Conservation (phyloP, 75 land plant species). For the Larix kaempferi region DNA sequence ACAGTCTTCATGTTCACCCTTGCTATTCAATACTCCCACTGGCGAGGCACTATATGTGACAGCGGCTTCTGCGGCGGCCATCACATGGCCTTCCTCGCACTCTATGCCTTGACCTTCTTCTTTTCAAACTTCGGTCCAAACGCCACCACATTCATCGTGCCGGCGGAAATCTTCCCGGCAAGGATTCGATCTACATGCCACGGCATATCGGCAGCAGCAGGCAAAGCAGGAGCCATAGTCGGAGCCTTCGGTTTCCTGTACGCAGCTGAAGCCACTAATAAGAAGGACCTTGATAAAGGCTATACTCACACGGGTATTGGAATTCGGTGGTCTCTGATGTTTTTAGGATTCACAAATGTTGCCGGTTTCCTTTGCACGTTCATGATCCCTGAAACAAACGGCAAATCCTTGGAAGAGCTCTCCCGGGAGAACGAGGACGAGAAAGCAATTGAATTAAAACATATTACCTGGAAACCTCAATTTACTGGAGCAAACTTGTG, state of each 20-base stretch:
- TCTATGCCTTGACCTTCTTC: slow-evolving; percentile 32
- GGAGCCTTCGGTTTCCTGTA: slow-evolving; percentile 53
- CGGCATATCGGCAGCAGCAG: slow-evolving; percentile 15
- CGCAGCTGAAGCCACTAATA: slow-evolving; percentile 31
- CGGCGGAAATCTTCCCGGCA: slow-evolving; percentile 58
- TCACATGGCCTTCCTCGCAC: slow-evolving; percentile 18
- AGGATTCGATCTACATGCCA: slow-evolving; percentile 48
- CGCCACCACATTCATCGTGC: slow-evolving; percentile 46
- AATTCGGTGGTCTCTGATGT: slow-evolving; percentile 25
- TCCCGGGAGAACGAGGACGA: slow-evolving; percentile 21
- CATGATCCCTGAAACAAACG: slow-evolving; percentile 46
- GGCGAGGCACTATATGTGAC: too few relatives aligned
- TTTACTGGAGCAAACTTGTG: too few relatives aligned
- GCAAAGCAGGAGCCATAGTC: slow-evolving; percentile 53
- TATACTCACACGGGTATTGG: slow-evolving; percentile 47
- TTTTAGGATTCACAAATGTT: slow-evolving; percentile 25
- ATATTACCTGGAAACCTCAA: too few relatives aligned
- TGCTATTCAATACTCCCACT: slow-evolving; percentile 24
- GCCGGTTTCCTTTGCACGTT: slow-evolving; percentile 38
- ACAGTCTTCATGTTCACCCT: slow-evolving; percentile 36
- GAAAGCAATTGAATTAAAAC: neutral
- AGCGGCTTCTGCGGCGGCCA: slow-evolving; percentile 15
- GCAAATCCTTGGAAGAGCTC: slow-evolving; percentile 34
- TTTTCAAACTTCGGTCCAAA: slow-evolving; percentile 36
- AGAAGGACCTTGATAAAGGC: slow-evolving; percentile 22